Evolutionary conservation across 345 rosid genomes (phyloP).

Genomic region (Toxicodendron radicans): DNA sequence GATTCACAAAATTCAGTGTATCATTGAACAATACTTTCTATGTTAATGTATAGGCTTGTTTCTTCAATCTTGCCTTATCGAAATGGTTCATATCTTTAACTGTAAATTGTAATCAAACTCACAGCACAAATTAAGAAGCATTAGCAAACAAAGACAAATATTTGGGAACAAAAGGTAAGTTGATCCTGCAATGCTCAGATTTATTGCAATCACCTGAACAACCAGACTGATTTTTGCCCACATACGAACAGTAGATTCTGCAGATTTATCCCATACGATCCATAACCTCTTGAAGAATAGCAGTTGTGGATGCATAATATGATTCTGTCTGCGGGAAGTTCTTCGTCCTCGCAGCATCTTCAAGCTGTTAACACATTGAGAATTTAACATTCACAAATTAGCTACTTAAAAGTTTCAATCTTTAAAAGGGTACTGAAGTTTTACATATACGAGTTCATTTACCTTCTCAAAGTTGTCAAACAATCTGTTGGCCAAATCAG

Average conservation of each 20-base stretch:
- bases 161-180: not conserved
- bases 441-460: not conserved
- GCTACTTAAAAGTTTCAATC: not conserved
- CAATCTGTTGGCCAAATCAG: conserved; percentile 73
- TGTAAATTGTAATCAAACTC: not conserved
- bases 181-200: not conserved
- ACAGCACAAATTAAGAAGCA: not conserved
- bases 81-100: not conserved
- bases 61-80: not conserved
- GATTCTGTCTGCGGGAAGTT: conserved; percentile 55
- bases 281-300: conserved; percentile 75
- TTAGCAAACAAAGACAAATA: not conserved
- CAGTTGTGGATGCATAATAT: conserved; percentile 48
- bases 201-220: not conserved
- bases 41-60: not conserved
- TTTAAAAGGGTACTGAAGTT: not conserved
- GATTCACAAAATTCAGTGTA: not conserved
- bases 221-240: not conserved
- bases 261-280: conserved; percentile 47
- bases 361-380: conserved; percentile 48
- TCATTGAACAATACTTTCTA: not conserved
- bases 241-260: not conserved
- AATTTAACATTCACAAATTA: not conserved
- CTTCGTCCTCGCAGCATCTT: conserved; percentile 59
- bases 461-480: conserved; percentile 83